Percentiles rank a stretch among this genome's conserved stretches.
Conservation (phyloP, 768 basidiomycete genomes). For the Trametes maxima region DNA sequence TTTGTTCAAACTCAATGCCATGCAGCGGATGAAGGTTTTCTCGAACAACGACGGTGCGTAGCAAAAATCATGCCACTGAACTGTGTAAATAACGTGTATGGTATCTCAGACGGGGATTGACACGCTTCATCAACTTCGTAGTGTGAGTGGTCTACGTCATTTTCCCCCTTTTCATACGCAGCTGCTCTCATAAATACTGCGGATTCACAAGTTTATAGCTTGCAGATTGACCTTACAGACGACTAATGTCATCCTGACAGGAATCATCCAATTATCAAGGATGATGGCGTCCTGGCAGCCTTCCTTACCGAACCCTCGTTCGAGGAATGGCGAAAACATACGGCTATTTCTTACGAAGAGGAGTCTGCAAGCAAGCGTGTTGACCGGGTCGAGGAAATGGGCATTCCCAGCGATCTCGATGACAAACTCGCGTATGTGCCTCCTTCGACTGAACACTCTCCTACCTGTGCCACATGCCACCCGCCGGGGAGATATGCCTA, state of each 20-base stretch:
- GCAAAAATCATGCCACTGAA: not conserved
- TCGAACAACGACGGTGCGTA: slow-evolving; percentile 83
- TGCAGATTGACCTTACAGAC: not conserved
- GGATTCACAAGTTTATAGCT: no score
- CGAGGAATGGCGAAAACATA: slow-evolving; percentile 85
- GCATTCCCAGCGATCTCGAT: slow-evolving; percentile 89
- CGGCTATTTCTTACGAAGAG: slow-evolving; percentile 78
- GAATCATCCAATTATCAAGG: slow-evolving; percentile 90
- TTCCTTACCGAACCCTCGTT: slow-evolving; percentile 86
- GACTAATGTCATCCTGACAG: slow-evolving; percentile 38
- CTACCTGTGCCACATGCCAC: not conserved
- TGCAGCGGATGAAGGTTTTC: slow-evolving; percentile 82
- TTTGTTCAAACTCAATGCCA: slow-evolving; percentile 13
- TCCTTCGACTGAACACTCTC: not conserved
- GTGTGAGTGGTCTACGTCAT: slow-evolving; percentile 48
- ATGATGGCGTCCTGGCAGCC: slow-evolving; percentile 78
- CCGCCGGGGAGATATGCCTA: not conserved
- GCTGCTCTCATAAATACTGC: no score
- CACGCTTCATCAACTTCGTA: slow-evolving; percentile 77
- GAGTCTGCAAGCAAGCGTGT: slow-evolving; percentile 81
- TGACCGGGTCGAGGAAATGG: slow-evolving; percentile 85
- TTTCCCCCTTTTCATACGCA: not conserved
- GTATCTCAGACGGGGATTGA: slow-evolving; percentile 67
- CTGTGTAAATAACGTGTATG: not conserved
- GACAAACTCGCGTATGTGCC: slow-evolving; percentile 73